Evolutionary conservation across 495 filamentous ascomycete species (phyloP), one percentile per base, ranked within the genome.

Genomic region (Talaromyces liani): DNA sequence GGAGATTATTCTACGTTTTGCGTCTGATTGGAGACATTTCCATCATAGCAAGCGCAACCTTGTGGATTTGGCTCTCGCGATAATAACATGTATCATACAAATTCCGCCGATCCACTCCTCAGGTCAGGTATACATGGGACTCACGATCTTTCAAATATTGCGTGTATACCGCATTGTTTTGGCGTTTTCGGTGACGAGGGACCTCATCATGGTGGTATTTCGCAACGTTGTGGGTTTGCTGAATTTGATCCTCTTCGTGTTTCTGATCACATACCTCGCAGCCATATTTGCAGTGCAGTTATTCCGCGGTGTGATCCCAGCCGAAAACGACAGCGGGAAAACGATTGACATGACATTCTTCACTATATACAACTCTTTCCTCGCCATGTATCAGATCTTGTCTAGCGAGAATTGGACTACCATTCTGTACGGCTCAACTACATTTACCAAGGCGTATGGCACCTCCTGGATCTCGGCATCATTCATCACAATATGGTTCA

Each of bases 371-470:
- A 97, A 97, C 67, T 88, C 92, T 0, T 99, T 97, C 67, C 82
- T 98, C 20, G 94, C 92, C 61, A 99, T 99, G 94, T 99, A 99
- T 69, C 91, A 96, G 71, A 85, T 99, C 29, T 79, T 99, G n/a
- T 97, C 94, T 24, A 97, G 92, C 66, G 94, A 99, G 70, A 90
- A 96, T 70, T 99, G 94, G 94, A 98, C 94, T 2, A 77, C 74
- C 0, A 87, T 96, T 34, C 74, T 99, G 62, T 99, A 96, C 77
- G 88, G 85, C 70, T 85, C 89, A 56, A 96, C 93, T 1, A 70
- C 80, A 29, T 86, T 85, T 64, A 87, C 91, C 2, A 78, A 72
- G 5, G 41, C 66, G 0, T 84, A 78, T 63, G 79, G 83, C 49
- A 93, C 91, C 7, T 83, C 88, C n/a, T 99, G 95, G 95, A 92